Conservation (phyloP, 371 early-diverging fungal genomes). For the Apophysomyces trapeziformis region DNA sequence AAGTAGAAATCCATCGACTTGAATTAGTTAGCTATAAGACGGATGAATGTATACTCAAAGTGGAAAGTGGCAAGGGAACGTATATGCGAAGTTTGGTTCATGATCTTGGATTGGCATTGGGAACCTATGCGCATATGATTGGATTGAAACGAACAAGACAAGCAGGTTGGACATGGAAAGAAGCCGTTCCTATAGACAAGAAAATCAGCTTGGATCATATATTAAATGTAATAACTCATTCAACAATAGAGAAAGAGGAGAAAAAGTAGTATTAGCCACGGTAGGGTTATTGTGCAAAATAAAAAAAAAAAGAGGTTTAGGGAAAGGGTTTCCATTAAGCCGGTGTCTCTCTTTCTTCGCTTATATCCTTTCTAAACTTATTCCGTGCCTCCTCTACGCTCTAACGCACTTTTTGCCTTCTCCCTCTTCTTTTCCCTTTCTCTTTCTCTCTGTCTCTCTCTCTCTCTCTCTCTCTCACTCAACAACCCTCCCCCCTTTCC, state of each 20-base stretch:
- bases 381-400: not conserved
- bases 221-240: not conserved
- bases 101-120: slow-evolving; percentile 45
- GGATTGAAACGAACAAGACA: slow-evolving; percentile 47
- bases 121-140: slow-evolving; percentile 50
- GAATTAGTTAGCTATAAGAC: slow-evolving; percentile 28
- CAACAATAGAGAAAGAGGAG: slow-evolving; percentile 1
- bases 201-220: not conserved
- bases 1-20: slow-evolving; percentile 31
- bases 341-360: too few relatives aligned
- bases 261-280: not conserved
- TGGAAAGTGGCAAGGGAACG: slow-evolving; percentile 52
- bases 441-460: not conserved
- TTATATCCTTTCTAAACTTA: too few relatives aligned
- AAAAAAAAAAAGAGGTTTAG: not conserved
- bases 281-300: not conserved
- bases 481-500: not conserved
- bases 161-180: slow-evolving; percentile 21
- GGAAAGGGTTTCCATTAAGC: too few relatives aligned
- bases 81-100: slow-evolving; percentile 57
- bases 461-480: too few relatives aligned
- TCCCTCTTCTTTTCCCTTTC: slow-evolving; percentile 15
- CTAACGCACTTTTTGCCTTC: slow-evolving; percentile 2
- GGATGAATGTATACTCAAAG: slow-evolving; percentile 22
- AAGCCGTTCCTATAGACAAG: slow-evolving; percentile 10